These are phyloP conservation scores for Pseudocercospora ulei DNA, from an alignment of 2,329 filamentous ascomycete species.

Conservation along the genomic window DNA sequence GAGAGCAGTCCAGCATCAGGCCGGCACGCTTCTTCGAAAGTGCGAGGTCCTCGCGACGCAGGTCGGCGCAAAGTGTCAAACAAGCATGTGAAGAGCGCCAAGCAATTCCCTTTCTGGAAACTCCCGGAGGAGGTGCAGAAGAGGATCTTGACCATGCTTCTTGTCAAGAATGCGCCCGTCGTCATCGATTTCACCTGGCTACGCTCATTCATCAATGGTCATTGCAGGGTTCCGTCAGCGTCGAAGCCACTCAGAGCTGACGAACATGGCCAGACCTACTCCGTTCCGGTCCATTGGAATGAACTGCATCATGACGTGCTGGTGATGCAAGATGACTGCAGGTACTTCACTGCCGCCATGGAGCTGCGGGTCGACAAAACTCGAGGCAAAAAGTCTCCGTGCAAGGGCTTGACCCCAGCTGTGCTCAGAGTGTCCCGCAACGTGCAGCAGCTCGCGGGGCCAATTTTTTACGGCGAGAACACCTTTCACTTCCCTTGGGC, in stretches of 20 bases:
- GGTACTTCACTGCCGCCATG: conserved; percentile 16
- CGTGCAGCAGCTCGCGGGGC: conserved; percentile 14
- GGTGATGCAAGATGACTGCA: conserved; percentile 19
- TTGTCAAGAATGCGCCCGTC: conserved; percentile 15
- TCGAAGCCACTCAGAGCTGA: conserved; percentile 5
- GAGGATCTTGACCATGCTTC: conserved; percentile 17
- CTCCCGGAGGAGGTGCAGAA: conserved; percentile 16
- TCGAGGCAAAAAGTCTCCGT: conserved; percentile 13
- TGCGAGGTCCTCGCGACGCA: too few relatives aligned
- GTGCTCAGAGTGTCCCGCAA: conserved; percentile 15
- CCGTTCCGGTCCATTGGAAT: conserved; percentile 12
- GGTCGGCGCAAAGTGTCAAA: too few relatives aligned
- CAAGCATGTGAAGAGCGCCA: too few relatives aligned
- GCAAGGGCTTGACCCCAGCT: conserved; percentile 15
- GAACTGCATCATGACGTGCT: conserved; percentile 11
- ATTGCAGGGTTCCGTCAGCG: conserved; percentile 17
- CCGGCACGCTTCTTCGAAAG: not conserved
- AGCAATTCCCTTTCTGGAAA: conserved; percentile 15
- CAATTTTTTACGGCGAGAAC: conserved; percentile 20
- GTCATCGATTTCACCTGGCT: conserved; percentile 23
- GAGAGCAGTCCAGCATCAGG: too few relatives aligned
- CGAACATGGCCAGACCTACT: conserved; percentile 9
- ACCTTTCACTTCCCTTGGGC: conserved; percentile 20
- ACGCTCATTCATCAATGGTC: conserved; percentile 19
- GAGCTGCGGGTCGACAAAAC: conserved; percentile 20